These are phyloP conservation scores for Claviceps humidiphila DNA, from an alignment of 2,329 filamentous ascomycete genomes.

Conservation along the genomic window DNA sequence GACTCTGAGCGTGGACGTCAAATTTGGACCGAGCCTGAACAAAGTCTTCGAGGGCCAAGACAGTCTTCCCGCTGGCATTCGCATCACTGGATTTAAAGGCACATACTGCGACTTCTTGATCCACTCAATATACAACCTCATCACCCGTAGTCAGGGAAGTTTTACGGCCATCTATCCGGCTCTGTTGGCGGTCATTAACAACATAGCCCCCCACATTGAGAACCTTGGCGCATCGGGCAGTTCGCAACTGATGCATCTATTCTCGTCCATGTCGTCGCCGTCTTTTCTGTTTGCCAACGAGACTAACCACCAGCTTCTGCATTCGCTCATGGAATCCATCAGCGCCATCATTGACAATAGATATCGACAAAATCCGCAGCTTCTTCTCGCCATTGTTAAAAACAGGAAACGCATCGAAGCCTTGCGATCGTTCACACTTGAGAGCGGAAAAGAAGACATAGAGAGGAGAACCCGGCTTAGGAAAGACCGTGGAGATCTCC, in stretches of 20 bases:
- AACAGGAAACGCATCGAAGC: slow-evolving; percentile 76
- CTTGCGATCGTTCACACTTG: slow-evolving; percentile 74
- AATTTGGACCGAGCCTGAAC: slow-evolving; percentile 82
- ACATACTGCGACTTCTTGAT: slow-evolving; percentile 91
- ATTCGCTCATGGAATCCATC: slow-evolving; percentile 74
- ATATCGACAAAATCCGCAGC: slow-evolving; percentile 64
- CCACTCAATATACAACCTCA: slow-evolving; percentile 85
- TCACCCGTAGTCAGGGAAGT: slow-evolving; percentile 81
- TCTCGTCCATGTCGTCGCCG: slow-evolving; percentile 83
- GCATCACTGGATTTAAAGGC: slow-evolving; percentile 72
- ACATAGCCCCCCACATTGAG: slow-evolving; percentile 75
- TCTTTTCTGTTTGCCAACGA: slow-evolving; percentile 89
- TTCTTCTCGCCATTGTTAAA: slow-evolving; percentile 67
- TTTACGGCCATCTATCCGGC: slow-evolving; percentile 87
- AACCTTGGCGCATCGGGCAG: slow-evolving; percentile 62
- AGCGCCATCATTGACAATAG: slow-evolving; percentile 86
- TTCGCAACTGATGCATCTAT: slow-evolving; percentile 74
- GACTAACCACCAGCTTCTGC: slow-evolving; percentile 69
- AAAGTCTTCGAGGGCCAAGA: slow-evolving; percentile 81
- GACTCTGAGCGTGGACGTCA: slow-evolving; percentile 83
- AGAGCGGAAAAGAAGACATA: slow-evolving; percentile 84
- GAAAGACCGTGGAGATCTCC: slow-evolving; percentile 42
- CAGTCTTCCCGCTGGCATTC: slow-evolving; percentile 67
- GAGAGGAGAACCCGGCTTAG: slow-evolving; percentile 60
- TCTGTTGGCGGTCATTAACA: slow-evolving; percentile 82